Conservation (phyloP, 345 rosid species). For the Lepidium didymum region DNA sequence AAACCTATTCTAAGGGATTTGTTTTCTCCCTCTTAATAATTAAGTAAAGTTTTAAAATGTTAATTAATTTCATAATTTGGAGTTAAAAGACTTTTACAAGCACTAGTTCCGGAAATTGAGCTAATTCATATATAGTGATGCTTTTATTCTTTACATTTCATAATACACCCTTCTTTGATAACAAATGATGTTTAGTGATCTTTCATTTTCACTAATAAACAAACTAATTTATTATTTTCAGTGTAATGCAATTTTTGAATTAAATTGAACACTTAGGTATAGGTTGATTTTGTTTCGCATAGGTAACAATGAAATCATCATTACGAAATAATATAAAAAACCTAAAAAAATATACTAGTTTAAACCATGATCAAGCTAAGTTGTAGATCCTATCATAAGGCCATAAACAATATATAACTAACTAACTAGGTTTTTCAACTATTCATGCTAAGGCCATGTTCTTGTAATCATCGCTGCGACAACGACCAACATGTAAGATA, state of each 20-base stretch:
- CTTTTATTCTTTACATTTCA: conserved; percentile 8
- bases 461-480: no score
- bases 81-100: conserved; percentile 2
- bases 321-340: conserved; percentile 3
- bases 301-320: not conserved
- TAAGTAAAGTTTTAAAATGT: conserved; percentile 12
- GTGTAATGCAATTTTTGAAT: no score
- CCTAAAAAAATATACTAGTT: not conserved
- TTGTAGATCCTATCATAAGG: not conserved
- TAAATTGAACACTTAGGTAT: not conserved
- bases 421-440: not conserved
- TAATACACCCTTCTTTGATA: conserved; percentile 3
- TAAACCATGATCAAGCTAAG: conserved; percentile 8
- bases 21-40: not conserved
- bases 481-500: no score
- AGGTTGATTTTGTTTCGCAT: not conserved
- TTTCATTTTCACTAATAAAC: not conserved
- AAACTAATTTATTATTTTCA: no score
- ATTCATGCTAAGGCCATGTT: no score
- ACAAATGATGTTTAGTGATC: not conserved
- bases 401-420: not conserved
- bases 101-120: conserved; percentile 29
- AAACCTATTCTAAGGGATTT: not conserved
- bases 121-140: conserved; percentile 1
- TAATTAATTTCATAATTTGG: conserved; percentile 2